These are phyloP conservation scores for Macrolepiota dolichaula DNA, from an alignment of 768 basidiomycete species.

Conservation along the genomic window DNA sequence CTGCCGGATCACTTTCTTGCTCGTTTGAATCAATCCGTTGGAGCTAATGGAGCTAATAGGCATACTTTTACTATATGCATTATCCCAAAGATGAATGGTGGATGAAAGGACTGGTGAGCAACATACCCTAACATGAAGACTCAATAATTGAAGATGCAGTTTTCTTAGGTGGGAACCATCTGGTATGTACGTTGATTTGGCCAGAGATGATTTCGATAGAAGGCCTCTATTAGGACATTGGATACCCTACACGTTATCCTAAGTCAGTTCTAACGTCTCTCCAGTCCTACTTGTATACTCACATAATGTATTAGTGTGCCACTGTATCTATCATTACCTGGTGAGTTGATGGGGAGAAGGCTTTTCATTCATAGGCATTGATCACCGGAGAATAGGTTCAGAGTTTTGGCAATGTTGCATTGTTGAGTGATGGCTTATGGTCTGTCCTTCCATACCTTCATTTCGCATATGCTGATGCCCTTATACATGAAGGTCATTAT, in stretches of 20 bases:
- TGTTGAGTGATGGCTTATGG: slow-evolving; percentile 35
- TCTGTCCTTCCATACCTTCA: slow-evolving; percentile 17
- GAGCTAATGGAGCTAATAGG: slow-evolving; percentile 19
- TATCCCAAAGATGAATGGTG: slow-evolving; percentile 33
- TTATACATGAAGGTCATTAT: slow-evolving; percentile 29
- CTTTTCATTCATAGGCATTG: neutral
- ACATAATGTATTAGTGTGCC: slow-evolving; percentile 30
- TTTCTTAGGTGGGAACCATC: slow-evolving; percentile 29
- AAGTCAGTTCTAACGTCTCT: slow-evolving; percentile 24
- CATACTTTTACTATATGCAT: slow-evolving; percentile 39
- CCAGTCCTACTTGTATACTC: neutral
- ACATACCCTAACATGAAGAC: neutral
- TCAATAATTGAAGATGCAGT: neutral
- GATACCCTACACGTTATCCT: slow-evolving; percentile 39
- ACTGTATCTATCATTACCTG: slow-evolving; percentile 39
- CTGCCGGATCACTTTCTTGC: neutral
- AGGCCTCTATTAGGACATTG: slow-evolving; percentile 27
- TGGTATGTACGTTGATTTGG: slow-evolving; percentile 26
- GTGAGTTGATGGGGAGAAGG: slow-evolving; percentile 20
- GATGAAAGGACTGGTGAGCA: slow-evolving; percentile 33
- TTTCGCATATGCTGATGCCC: too few species aligned
- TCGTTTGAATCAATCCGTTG: neutral
- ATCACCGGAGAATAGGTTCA: slow-evolving; percentile 25
- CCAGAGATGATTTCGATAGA: neutral
- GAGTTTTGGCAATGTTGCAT: slow-evolving; percentile 28